phyloP scores from a whole-genome alignment of 139 green algal species.

The Picochlorum costavermella region DNA sequence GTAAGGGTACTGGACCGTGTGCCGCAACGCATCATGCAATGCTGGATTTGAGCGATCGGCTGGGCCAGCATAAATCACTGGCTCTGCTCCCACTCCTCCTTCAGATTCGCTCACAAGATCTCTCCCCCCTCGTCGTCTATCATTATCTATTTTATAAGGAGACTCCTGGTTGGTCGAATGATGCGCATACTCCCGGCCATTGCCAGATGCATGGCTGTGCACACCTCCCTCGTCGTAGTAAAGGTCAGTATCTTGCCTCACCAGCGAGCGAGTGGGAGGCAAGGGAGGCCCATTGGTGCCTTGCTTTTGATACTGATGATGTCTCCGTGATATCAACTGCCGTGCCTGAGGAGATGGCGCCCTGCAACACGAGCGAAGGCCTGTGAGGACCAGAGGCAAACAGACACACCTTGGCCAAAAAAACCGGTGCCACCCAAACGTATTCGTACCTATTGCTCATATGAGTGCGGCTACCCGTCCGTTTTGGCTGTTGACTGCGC shows the following conservation, averaged over 20 bases:
- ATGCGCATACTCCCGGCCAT: neutral
- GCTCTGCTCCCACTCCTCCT: neutral
- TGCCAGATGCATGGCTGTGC: neutral
- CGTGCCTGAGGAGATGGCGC: neutral
- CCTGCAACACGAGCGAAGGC: constrained; percentile 8
- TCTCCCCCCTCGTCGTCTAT: too few species aligned
- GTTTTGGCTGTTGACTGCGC: neutral
- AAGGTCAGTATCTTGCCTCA: constrained; percentile 12
- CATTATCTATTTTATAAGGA: too few species aligned
- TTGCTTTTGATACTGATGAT: constrained; percentile 7
- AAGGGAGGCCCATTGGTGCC: neutral
- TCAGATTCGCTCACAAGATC: neutral
- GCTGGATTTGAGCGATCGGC: constrained; percentile 9
- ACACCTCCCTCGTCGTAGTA: constrained; percentile 8
- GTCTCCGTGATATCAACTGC: constrained; percentile 13
- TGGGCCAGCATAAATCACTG: constrained; percentile 9
- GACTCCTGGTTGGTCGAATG: too few species aligned
- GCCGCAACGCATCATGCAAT: constrained; percentile 6
- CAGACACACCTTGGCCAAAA: neutral
- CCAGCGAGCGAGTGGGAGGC: neutral
- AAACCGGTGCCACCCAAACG: too few species aligned
- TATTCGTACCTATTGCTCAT: too few species aligned
- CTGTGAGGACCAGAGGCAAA: neutral
- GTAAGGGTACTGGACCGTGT: constrained; percentile 3
- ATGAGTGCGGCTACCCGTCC: too few species aligned